Evolutionary conservation across 441 rosid species (phyloP).

Genomic region (Lagerstroemia fauriei): DNA sequence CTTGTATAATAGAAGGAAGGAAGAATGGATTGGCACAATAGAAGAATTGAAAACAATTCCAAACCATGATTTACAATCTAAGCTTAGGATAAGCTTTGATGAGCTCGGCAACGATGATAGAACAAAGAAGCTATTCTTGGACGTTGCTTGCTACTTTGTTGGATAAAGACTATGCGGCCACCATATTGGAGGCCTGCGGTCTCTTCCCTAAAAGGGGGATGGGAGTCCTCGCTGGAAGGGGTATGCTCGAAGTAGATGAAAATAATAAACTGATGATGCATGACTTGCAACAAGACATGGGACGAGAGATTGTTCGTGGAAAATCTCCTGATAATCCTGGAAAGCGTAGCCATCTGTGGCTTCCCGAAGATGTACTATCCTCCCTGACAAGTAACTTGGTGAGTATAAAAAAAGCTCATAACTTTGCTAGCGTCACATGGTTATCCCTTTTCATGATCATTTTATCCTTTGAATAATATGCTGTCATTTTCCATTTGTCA

Average conservation of each 20-base stretch:
- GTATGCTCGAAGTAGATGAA: slow-evolving; percentile 1
- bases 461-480: no score
- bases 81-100: slow-evolving; percentile 13
- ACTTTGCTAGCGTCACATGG: no score
- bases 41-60: slow-evolving; percentile 10
- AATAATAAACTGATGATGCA: slow-evolving; percentile 17
- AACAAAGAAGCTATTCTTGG: slow-evolving; percentile 14
- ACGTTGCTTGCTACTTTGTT: slow-evolving; percentile 14
- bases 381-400: slow-evolving; percentile 24
- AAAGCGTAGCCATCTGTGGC: slow-evolving; percentile 38
- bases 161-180: slow-evolving; percentile 12
- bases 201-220: slow-evolving; percentile 6
- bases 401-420: background rate
- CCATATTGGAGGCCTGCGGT: slow-evolving; percentile 9
- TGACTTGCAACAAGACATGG: slow-evolving; percentile 13
- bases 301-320: background rate
- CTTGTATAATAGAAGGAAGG: background rate
- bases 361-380: slow-evolving; percentile 15
- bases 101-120: background rate
- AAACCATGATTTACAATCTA: background rate
- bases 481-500: background rate
- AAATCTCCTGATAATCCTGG: slow-evolving; percentile 23
- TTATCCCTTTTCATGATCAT: no score
- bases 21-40: background rate
- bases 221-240: background rate